Base-by-base conservation (phyloP, 805 yeast species). In the Tetrapisispora fleetii region DNA sequence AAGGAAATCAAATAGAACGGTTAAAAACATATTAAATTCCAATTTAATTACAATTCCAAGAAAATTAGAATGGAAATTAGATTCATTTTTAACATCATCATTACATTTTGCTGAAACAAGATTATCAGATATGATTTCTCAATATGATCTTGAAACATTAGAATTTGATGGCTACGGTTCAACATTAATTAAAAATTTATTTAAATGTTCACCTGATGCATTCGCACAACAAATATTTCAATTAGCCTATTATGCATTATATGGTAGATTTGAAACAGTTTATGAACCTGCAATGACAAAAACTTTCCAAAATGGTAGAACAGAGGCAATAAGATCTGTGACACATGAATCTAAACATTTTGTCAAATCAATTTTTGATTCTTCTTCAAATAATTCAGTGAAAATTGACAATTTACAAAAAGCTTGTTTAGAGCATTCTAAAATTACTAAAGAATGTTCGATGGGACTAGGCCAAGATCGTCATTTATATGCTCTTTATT, bases 231-330 rank as follows among this genome's bases (percentile, higher is more conserved):
- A 89, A 91, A 83, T 89, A 22, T 87, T 88, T 72, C 96, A 89
- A 67, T 86, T 93, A 9, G 88, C 95, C 4, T 89, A 88, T 65
- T 89, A 86, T 61, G 95, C 96, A 0, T 73, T 89, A 37, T 89
- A 89, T 62, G 96, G 97, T 44, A 85, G 85, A 61, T 91, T 88
- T 37, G 97, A 88, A 65, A 85, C 95, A 54, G 87, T 95, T 6
- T 89, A 89, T 64, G 97, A 89, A 68, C 97, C 97, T 1, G 96
- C 96, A 9, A 89, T 89, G 97, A 90, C 96, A 4, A 89, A 89
- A 65, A 72, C 72, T 50, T 89, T 82, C 63, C 75, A 83, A 53
- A 95, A 89, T 62, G 97, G 96, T 11, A 77, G 97, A 64, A 89
- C 97, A 1, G 97, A 89, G 66, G 95, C 96, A 3, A 80, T 89